Base-by-base conservation (phyloP, 371 early-diverging fungal species). In the Coemansia sp. region DNA sequence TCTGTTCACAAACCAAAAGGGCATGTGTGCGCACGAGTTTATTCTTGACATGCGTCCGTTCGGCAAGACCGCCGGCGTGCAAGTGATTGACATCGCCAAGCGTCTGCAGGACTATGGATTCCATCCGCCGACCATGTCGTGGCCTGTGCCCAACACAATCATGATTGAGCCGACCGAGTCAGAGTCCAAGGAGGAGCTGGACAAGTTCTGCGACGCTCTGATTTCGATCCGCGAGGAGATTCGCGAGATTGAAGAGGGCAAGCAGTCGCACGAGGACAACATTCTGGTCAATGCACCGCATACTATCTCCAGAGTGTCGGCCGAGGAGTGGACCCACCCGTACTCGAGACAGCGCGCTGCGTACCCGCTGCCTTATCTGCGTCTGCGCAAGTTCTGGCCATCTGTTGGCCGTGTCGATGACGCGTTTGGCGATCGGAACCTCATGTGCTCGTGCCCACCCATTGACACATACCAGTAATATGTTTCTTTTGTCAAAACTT, bases 161-260 rank as follows among this genome's bases (percentile, higher is more conserved):
- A 97, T 98, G 97, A 89, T 98, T 71, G 98, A 98, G 84, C 98
- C 98, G n/a, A 98, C 98, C 56, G 98, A 98, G 81, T 93, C 93
- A 59, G 98, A 98, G 82, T 84, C 88, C 80, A 89, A 89, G 79
- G 88, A 84, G 67, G 98, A 97, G 80, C 82, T 98, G 37, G 97
- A 98, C 82, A 89, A 94, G 44, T 98, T 98, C 89, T 93, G 93
- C 79, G 96, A 96, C 79, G 98, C 98, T 42, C 92, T 98, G 94
- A 93, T 97, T 60, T 80, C 88, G 44, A 98, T 98, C 63, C 92
- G 97, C 55, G 71, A 84, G 57, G 98, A 98, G 83, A 96, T 98
- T 72, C 85, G 87, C 53, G 88, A 89, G 52, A 86, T 98, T 48
- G 90, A 93, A 80, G 86, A 88, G 16, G 96, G 95, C 26, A 85